Base-by-base conservation (phyloP, 208 protist genomes). In the Blastocrithidia nonstop region DNA sequence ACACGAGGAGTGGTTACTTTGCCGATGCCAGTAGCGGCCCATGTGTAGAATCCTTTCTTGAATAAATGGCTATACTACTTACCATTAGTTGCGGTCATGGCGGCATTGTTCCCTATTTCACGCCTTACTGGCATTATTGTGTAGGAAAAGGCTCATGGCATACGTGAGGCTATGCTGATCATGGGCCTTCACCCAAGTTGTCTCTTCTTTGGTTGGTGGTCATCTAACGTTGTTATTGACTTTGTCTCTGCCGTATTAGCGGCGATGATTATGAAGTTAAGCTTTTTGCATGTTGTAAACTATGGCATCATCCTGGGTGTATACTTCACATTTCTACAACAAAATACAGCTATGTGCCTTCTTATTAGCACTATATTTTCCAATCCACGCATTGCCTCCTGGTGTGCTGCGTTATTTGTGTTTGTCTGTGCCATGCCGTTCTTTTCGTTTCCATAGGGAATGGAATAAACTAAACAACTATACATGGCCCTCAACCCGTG, bases 91-190 rank as follows among this genome's bases (percentile, higher is more conserved):
- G 56, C 65, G 1, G 45, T 70, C 42, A 68, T 88, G 49, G 71
- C 75, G 27, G 71, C 58, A 25, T 56, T 92, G 26, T 92, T 83
- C 50, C 61, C 72, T 19, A 55, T 81, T n/a, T 60, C 69, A 13
- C 67, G 57, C 37, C 57, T 86, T 24, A 66, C 76, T 45, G 59
- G 54, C 48, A 50, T 64, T 28, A 74, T 92, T 43, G 79, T 88
- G 20, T 59, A 76, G 37, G 82, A 92, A 58, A 92, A 92, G 65
- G 46, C 67, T 19, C 50, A 61, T 27, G 60, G 69, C 27, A 74
- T 88, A 53, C 74, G 78, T 21, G 78, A 88, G 56, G 66, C 69
- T 26, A 92, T 92, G 82, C 62, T 86, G 27, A 86, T 92, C 57
- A 92, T 92, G 82, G 82, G 78, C 24, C 59, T 92, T 36, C 66